Evolutionary conservation across 805 yeast species (phyloP), one percentile per base, ranked within the genome.

Genomic region (Nakazawaea siamensis): DNA sequence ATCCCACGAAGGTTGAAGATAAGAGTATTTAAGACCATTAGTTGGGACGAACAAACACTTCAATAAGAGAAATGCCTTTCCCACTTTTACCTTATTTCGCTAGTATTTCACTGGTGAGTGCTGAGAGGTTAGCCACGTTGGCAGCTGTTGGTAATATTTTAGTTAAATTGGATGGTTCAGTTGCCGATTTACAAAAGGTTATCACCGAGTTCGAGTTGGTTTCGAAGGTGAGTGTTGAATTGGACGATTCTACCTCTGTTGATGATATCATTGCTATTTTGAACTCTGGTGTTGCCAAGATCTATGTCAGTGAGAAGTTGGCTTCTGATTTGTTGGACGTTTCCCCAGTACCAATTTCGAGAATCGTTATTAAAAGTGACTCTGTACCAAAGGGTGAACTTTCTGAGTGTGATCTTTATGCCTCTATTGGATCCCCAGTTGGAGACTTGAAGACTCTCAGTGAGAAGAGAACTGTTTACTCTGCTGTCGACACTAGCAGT

Each of bases 21-120:
- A n/a, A n/a, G n/a, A n/a, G n/a, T n/a, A n/a, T n/a, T n/a, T n/a
- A n/a, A n/a, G n/a, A n/a, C n/a, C n/a, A n/a, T n/a, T n/a, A n/a
- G n/a, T n/a, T n/a, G n/a, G n/a, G n/a, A n/a, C n/a, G n/a, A n/a
- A n/a, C n/a, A n/a, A n/a, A 21, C 11, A 8, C 11, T 9, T 21
- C 8, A 11, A 21, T 21, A 10, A 9, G 10, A 20, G 13, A 28
- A 5, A 56, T 58, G 64, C 49, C 50, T 24, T 57, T 52, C 35
- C 64, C 64, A 16, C 27, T 58, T 18, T 41, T 59, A 17, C 62
- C 63, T 13, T 44, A 43, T 19, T 47, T 45, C 27, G 9, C 42
- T 4, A 31, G 44, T 6, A 32, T 48, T 2, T 27, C 31, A 10
- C 44, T 39, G 19, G 39, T 43, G 3, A 32, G 14, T 19, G 38